phyloP scores from a whole-genome alignment of 345 rosid species.

The Eucalyptus sp. region DNA sequence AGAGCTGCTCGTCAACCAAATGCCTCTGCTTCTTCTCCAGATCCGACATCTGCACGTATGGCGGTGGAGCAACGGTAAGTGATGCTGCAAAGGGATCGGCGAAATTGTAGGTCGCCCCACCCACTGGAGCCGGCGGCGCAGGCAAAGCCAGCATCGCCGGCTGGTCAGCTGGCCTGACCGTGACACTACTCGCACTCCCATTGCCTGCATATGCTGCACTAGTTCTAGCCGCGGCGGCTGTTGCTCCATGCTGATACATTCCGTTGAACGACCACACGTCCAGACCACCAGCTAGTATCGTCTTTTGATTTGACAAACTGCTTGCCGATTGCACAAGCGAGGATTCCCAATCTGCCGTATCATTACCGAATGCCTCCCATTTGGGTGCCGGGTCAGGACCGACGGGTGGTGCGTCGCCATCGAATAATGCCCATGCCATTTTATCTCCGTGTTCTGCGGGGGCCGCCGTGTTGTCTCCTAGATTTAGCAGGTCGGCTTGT shows the following conservation, averaged over 20 bases:
- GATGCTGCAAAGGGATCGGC: slow-evolving; percentile 56
- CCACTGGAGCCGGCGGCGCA: slow-evolving; percentile 19
- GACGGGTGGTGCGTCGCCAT: slow-evolving; percentile 14
- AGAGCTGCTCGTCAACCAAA: slow-evolving; percentile 33
- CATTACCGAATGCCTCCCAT: slow-evolving; percentile 66
- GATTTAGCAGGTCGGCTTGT: slow-evolving; percentile 50
- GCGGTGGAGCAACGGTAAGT: slow-evolving; percentile 21
- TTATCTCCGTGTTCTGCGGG: slow-evolving; percentile 28
- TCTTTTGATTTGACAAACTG: slow-evolving; percentile 18
- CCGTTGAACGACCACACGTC: slow-evolving; percentile 37
- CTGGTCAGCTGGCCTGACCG: slow-evolving; percentile 25
- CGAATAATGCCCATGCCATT: slow-evolving; percentile 57
- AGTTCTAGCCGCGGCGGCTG: slow-evolving; percentile 3
- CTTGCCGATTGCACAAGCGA: slow-evolving; percentile 62
- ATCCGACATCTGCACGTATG: slow-evolving; percentile 51
- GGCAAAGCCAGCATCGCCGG: slow-evolving; percentile 40
- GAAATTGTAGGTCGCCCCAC: not conserved
- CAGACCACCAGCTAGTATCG: slow-evolving; percentile 36
- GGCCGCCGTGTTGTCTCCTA: slow-evolving; percentile 25
- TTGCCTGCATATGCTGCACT: slow-evolving; percentile 11
- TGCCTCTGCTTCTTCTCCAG: slow-evolving; percentile 46
- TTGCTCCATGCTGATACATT: slow-evolving; percentile 44
- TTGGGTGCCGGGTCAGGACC: slow-evolving; percentile 1
- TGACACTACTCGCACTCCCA: slow-evolving; percentile 66
- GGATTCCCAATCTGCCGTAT: slow-evolving; percentile 61